phyloP scores from a whole-genome alignment of 768 basidiomycete species.

The Hygrocybe coccinea region DNA sequence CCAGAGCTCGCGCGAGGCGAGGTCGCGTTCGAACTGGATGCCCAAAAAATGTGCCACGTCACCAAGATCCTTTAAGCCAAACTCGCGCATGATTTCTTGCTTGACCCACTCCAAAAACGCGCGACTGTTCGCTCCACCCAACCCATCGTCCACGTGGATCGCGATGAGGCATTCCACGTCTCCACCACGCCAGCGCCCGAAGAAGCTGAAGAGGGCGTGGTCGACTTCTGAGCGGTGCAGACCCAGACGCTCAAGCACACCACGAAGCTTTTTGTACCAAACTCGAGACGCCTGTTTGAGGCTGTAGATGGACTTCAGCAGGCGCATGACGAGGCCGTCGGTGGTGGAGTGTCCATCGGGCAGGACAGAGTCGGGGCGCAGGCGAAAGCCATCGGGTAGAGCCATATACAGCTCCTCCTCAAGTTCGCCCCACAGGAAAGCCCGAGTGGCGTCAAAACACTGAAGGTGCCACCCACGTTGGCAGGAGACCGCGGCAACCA shows the following conservation, averaged over 20 bases:
- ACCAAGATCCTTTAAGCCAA: constrained; percentile 26
- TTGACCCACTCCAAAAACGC: constrained; percentile 22
- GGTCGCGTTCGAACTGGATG: constrained; percentile 16
- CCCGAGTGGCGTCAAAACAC: constrained; percentile 18
- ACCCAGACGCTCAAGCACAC: constrained; percentile 11
- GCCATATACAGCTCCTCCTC: constrained; percentile 14
- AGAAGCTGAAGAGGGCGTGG: constrained; percentile 22
- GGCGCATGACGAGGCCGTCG: constrained; percentile 8
- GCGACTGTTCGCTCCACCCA: constrained; percentile 16
- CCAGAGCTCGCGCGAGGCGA: constrained; percentile 3
- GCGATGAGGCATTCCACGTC: constrained; percentile 15
- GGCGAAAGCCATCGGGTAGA: constrained; percentile 11
- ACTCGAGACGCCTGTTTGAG: constrained; percentile 27
- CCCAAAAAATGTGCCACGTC: constrained; percentile 28
- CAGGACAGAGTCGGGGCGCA: background rate
- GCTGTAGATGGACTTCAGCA: constrained; percentile 31
- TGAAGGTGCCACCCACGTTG: constrained; percentile 18
- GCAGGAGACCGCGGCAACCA: constrained; percentile 17
- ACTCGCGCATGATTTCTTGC: constrained; percentile 8
- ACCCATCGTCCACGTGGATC: constrained; percentile 27
- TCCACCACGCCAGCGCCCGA: background rate
- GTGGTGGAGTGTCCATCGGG: background rate
- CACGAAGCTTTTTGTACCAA: constrained; percentile 21
- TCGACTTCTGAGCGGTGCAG: constrained; percentile 23
- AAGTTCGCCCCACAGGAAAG: constrained; percentile 15